Base-by-base conservation (phyloP, 495 filamentous ascomycete genomes). In the Tuber borchii region DNA sequence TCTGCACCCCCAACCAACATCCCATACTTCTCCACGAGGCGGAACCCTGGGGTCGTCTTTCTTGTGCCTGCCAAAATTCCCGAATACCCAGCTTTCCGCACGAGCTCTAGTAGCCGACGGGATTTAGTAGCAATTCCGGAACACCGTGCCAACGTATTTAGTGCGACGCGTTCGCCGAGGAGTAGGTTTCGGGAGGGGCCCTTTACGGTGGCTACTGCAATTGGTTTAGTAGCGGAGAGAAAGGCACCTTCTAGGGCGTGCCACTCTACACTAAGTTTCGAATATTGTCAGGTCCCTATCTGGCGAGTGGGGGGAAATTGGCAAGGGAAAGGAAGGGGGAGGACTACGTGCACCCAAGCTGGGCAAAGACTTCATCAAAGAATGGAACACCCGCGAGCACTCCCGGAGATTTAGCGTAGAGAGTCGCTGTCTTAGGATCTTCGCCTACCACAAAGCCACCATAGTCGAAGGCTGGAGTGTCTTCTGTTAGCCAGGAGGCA, bases 381-480 rank as follows among this genome's bases (percentile, higher is more conserved):
- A 99, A 99, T 22, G 95, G 95, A 31, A 97, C 88, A 69, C 95
- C 95, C 42, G 96, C 95, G 69, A 98, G 85, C 65, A 99, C 88
- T 69, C 95, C 95, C 81, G 81, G 83, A 75, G 90, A 93, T 86
- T 98, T 99, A n/a, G 93, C 93, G 81, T 94, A 89, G 51, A 99
- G 86, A 17, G 90, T 92, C 3, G 95, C 96, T 77, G 92, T 92
- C 61, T 91, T 90, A 9, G 87, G 86, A 26, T 88, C 86, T 74
- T 94, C 90, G 70, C 95, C 95, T 19, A 99, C 95, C 14, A 99
- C 95, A 82, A 97, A 99, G 61, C 95, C 95, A 78, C 94, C 96
- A 83, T 97, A 97, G 86, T 99, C 95, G 83, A 96, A 94, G 45
- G 93, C 94, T 3, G 95, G 95, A 37, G 93, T 95, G 85, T 99